These are phyloP conservation scores for Populus davidiana DNA, from an alignment of 345 rosid genomes.

Conservation along the genomic window DNA sequence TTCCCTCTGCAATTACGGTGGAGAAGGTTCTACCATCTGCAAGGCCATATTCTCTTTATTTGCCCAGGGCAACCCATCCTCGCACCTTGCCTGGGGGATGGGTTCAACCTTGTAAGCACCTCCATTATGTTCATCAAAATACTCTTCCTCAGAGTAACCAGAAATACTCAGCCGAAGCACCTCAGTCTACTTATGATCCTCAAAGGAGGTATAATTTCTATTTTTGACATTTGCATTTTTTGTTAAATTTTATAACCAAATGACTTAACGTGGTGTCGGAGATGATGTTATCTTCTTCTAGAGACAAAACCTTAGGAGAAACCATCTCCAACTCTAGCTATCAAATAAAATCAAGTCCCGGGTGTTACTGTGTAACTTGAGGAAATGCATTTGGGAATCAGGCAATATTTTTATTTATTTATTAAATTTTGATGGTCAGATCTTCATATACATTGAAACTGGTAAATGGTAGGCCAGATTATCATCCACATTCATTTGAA, in stretches of 20 bases:
- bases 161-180: conserved; percentile 10
- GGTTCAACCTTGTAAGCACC: conserved; percentile 7
- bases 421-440: too few species aligned
- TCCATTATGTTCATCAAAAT: conserved; percentile 7
- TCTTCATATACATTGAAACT: too few species aligned
- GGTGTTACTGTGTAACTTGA: too few species aligned
- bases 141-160: conserved; percentile 1
- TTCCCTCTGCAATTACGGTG: too few species aligned
- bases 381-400: too few species aligned
- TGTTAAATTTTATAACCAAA: neutral
- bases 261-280: neutral
- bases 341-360: too few species aligned
- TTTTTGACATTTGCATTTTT: neutral
- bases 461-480: too few species aligned
- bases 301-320: too few species aligned
- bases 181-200: conserved; percentile 13
- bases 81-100: neutral
- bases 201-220: conserved; percentile 23
- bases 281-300: too few species aligned
- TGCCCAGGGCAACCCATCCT: conserved; percentile 8
- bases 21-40: conserved; percentile 2
- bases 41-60: conserved; percentile 15
- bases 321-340: too few species aligned
- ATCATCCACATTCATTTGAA: too few species aligned
- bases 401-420: too few species aligned